Evolutionary conservation across 805 yeast species (phyloP).

Genomic region (Pichia pseudocactophila): DNA sequence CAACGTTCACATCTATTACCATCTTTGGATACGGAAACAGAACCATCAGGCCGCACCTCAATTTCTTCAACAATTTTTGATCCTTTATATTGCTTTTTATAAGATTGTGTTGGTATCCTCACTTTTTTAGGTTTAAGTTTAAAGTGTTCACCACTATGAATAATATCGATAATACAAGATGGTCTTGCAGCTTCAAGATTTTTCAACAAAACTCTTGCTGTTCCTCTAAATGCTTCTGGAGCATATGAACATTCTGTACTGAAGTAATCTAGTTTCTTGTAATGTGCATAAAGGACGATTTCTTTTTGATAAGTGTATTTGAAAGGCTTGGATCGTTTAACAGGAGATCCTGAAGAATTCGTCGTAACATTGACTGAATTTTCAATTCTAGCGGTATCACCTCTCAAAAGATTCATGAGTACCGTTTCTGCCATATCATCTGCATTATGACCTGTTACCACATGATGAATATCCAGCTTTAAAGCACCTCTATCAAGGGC

Average conservation of each 20-base stretch:
- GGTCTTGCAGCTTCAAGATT: slow-evolving; percentile 86
- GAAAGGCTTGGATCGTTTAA: slow-evolving; percentile 90
- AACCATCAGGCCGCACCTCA: slow-evolving; percentile 54
- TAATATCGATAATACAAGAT: slow-evolving; percentile 87
- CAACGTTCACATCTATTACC: slow-evolving; percentile 80
- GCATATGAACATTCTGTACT: slow-evolving; percentile 97
- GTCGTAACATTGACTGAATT: slow-evolving; percentile 83
- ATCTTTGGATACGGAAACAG: slow-evolving; percentile 39
- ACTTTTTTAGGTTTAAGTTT: slow-evolving; percentile 51
- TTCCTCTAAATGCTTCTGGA: slow-evolving; percentile 97
- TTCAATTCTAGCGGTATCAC: slow-evolving; percentile 91
- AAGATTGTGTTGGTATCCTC: slow-evolving; percentile 19
- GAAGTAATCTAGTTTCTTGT: slow-evolving; percentile 88
- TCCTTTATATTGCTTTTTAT: slow-evolving; percentile 28
- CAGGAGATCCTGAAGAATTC: slow-evolving; percentile 73
- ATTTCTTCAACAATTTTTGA: slow-evolving; percentile 30
- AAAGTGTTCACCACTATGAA: slow-evolving; percentile 86
- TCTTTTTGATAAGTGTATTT: slow-evolving; percentile 96
- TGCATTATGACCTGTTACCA: slow-evolving; percentile 97
- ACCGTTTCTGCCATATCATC: slow-evolving; percentile 99
- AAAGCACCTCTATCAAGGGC: slow-evolving; percentile 95
- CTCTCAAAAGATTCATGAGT: slow-evolving; percentile 85
- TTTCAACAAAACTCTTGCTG: slow-evolving; percentile 88
- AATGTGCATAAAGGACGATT: slow-evolving; percentile 94
- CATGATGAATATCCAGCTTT: slow-evolving; percentile 74